Conservation (phyloP, 495 filamentous ascomycete genomes). For the Parmelia sp. region DNA sequence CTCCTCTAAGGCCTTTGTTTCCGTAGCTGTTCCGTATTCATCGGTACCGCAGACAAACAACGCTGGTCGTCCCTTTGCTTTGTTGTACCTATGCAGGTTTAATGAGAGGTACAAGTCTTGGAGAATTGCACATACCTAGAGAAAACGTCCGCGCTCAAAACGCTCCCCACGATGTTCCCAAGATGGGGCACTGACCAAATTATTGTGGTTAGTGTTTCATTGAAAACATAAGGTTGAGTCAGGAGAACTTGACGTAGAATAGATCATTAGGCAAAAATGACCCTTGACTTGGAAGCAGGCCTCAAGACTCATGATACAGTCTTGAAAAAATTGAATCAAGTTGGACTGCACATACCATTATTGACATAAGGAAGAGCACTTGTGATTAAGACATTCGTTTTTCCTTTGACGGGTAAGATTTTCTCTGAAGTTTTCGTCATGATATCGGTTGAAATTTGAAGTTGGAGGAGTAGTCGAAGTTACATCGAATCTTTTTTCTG, state of each 20-base stretch:
- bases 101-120: neutral
- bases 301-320: neutral
- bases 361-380: conserved; percentile 84
- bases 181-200: conserved; percentile 60
- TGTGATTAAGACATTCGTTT: conserved; percentile 50
- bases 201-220: neutral
- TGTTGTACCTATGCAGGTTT: conserved; percentile 51
- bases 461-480: neutral
- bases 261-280: neutral
- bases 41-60: conserved; percentile 54
- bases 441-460: neutral
- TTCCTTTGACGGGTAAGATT: conserved; percentile 40
- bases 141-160: conserved; percentile 78
- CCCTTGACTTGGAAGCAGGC: neutral
- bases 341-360: conserved; percentile 45
- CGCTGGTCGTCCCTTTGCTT: conserved; percentile 58
- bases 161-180: conserved; percentile 88
- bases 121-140: conserved; percentile 16
- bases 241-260: neutral
- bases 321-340: neutral
- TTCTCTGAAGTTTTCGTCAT: conserved; percentile 18
- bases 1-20: conserved; percentile 68
- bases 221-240: neutral
- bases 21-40: conserved; percentile 83
- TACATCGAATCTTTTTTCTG: neutral